phyloP scores from a whole-genome alignment of 768 basidiomycete genomes.

The Chiua virens region DNA sequence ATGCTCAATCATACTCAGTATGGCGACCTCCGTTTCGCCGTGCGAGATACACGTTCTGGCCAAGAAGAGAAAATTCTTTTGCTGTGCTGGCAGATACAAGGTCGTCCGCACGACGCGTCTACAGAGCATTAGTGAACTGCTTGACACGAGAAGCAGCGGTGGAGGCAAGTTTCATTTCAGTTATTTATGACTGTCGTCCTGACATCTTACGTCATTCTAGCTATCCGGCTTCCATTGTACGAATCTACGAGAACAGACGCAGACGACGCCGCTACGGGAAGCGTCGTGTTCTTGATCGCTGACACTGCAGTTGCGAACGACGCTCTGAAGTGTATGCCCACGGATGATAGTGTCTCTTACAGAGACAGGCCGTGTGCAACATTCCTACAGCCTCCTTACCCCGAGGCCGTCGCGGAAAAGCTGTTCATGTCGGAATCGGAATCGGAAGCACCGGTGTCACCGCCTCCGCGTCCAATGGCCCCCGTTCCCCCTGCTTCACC shows the following conservation, averaged over 20 bases:
- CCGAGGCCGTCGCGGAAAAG: conserved; percentile 24
- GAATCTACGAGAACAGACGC: conserved; percentile 29
- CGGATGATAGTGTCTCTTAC: conserved; percentile 22
- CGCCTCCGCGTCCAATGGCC: conserved; percentile 18
- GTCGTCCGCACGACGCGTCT: conserved; percentile 30
- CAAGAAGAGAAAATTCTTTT: conserved; percentile 29
- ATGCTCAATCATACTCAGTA: conserved; percentile 17
- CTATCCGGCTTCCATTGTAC: conserved; percentile 33
- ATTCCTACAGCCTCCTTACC: conserved; percentile 14
- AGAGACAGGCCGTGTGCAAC: conserved; percentile 9
- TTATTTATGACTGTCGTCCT: conserved; percentile 28
- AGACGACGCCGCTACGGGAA: conserved; percentile 28
- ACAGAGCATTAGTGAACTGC: conserved; percentile 21
- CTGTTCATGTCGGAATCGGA: conserved; percentile 17
- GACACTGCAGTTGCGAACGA: conserved; percentile 16
- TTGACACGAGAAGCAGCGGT: conserved; percentile 25
- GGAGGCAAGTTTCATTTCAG: conserved; percentile 33
- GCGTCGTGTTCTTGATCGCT: conserved; percentile 26
- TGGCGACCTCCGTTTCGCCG: conserved; percentile 19
- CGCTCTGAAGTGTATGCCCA: conserved; percentile 8
- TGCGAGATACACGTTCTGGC: conserved; percentile 30
- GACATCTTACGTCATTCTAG: conserved; percentile 30
- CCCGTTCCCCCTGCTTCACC: conserved; percentile 19
- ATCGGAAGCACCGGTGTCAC: conserved; percentile 19
- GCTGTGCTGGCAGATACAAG: conserved; percentile 28